phyloP scores from a whole-genome alignment of 2,329 filamentous ascomycete species.

The Paecilomyces sp. region DNA sequence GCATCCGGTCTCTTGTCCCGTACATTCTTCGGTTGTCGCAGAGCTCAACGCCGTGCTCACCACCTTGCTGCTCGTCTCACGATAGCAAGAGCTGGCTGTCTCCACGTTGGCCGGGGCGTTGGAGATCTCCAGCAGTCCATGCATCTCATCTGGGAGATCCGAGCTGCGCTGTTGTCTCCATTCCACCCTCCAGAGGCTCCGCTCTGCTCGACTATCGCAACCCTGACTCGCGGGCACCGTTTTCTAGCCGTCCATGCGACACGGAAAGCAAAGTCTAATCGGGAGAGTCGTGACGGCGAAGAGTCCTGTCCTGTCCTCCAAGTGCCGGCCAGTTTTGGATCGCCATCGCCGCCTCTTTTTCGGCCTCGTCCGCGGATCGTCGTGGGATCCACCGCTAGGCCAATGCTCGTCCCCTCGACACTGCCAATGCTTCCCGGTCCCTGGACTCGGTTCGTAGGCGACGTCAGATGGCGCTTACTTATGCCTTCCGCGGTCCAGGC shows the following conservation, averaged over 20 bases:
- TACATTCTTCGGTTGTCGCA: neutral
- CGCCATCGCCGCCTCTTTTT: neutral
- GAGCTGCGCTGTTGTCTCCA: neutral
- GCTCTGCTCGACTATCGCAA: neutral
- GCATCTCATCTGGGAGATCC: neutral
- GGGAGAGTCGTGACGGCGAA: neutral
- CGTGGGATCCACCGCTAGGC: neutral
- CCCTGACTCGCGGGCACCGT: neutral
- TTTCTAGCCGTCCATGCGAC: neutral
- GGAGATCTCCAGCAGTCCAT: neutral
- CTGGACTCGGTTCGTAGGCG: neutral
- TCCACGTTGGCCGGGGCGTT: neutral
- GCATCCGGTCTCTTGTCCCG: neutral
- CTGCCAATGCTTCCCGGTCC: neutral
- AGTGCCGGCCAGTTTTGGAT: neutral
- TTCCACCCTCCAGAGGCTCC: neutral
- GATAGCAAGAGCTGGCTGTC: neutral
- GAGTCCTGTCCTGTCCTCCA: neutral
- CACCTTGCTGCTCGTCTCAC: neutral
- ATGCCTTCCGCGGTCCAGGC: neutral
- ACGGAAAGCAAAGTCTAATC: neutral
- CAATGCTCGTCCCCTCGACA: neutral
- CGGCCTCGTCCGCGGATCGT: neutral
- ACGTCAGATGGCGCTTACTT: neutral
- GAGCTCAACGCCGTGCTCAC: neutral